These are phyloP conservation scores for Ustilago lituana DNA, from an alignment of 1,284 basidiomycete species.

Conservation along the genomic window DNA sequence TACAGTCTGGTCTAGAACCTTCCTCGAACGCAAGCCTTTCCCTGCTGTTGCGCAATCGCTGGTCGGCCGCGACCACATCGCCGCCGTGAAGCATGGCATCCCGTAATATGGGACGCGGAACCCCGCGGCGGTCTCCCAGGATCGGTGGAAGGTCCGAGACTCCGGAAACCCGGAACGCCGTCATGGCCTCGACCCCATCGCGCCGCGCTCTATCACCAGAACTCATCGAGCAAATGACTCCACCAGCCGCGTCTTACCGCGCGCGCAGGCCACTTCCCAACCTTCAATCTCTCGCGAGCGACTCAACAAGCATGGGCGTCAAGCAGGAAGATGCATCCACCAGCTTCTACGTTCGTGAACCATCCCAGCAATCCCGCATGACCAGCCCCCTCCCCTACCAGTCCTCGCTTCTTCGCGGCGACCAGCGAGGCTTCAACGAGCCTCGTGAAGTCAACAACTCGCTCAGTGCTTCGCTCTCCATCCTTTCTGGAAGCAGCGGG, in stretches of 20 bases:
- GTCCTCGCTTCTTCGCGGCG: slow-evolving; percentile 29
- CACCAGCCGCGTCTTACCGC: slow-evolving; percentile 9
- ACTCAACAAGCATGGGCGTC: slow-evolving; percentile 24
- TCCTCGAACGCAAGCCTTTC: no score
- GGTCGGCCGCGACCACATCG: neutral
- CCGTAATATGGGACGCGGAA: slow-evolving; percentile 8
- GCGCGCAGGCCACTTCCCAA: slow-evolving; percentile 4
- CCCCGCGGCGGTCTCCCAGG: slow-evolving; percentile 22
- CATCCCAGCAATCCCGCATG: slow-evolving; percentile 14
- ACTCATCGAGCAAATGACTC: slow-evolving; percentile 27
- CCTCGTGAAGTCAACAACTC: slow-evolving; percentile 22
- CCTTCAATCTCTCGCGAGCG: slow-evolving; percentile 4
- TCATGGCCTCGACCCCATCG: slow-evolving; percentile 3
- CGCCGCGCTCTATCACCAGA: slow-evolving; percentile 28
- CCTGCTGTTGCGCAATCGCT: no score
- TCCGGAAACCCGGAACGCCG: slow-evolving; percentile 8
- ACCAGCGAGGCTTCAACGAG: slow-evolving; percentile 38
- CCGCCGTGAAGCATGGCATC: slow-evolving; percentile 9
- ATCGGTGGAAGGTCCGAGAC: slow-evolving; percentile 25
- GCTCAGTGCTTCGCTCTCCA: slow-evolving; percentile 32
- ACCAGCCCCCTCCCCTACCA: slow-evolving; percentile 16
- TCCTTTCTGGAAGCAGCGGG: slow-evolving; percentile 40
- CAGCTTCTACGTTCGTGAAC: slow-evolving; percentile 39
- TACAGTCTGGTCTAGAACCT: no score
- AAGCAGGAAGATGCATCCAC: slow-evolving; percentile 38